Percentiles rank a stretch among this genome's conserved stretches.
Conservation (phyloP, 2,329 filamentous ascomycete genomes). For the Fusarium metavorans region DNA sequence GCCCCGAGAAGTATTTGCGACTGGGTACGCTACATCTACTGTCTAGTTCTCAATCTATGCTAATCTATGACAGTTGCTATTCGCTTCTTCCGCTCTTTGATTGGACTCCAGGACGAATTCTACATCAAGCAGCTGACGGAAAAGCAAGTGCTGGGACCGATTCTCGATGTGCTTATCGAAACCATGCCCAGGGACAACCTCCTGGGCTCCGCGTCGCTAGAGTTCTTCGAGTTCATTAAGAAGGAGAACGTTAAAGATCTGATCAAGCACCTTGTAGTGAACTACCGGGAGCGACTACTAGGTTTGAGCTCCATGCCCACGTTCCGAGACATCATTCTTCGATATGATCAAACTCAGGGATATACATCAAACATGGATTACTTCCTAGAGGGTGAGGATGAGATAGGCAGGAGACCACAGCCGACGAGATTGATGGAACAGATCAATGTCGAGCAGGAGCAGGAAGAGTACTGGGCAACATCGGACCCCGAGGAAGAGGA, state of each 20-base stretch:
- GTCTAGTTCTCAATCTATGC: constrained; percentile 22
- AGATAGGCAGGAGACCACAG: constrained; percentile 58
- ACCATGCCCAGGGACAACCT: constrained; percentile 94
- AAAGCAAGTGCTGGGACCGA: constrained; percentile 83
- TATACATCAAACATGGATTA: constrained; percentile 76
- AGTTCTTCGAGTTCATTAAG: constrained; percentile 92
- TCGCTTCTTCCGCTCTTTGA: constrained; percentile 91
- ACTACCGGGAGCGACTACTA: constrained; percentile 82
- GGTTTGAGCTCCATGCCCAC: constrained; percentile 85
- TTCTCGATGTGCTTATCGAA: constrained; percentile 84
- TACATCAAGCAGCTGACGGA: constrained; percentile 88
- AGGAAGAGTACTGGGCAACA: constrained; percentile 94
- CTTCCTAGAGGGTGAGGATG: constrained; percentile 77
- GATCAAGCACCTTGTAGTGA: constrained; percentile 85
- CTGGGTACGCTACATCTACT: constrained; percentile 70
- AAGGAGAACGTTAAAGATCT: constrained; percentile 84
- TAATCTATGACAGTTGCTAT: constrained; percentile 75
- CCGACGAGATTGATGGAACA: constrained; percentile 78
- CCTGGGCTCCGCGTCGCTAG: constrained; percentile 91
- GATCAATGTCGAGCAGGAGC: constrained; percentile 76
- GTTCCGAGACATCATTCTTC: constrained; percentile 79
- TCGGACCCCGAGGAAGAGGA: constrained; percentile 88
- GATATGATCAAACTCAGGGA: constrained; percentile 83
- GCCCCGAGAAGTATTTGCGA: constrained; percentile 91
- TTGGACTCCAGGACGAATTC: constrained; percentile 89